Percentiles rank a stretch among this genome's conserved stretches.
Conservation (phyloP, 345 rosid genomes). For the Crucihimalaya himalaica region DNA sequence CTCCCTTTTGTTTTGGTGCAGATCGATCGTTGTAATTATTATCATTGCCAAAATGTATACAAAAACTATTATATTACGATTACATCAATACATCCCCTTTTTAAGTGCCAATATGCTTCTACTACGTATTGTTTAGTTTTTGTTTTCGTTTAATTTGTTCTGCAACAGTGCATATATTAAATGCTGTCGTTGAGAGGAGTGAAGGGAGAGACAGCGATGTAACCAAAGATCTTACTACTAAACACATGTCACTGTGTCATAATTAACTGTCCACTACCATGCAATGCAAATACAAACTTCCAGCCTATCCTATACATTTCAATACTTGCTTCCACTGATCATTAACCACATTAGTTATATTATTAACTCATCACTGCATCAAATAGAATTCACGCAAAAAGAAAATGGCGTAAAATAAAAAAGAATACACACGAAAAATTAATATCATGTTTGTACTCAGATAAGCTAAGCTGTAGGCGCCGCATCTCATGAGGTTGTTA, state of each 20-base stretch:
- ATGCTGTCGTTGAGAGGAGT: conserved; percentile 26
- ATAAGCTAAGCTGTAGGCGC: no score
- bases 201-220: conserved; percentile 34
- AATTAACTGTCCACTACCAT: conserved; percentile 25
- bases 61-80: background rate
- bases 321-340: conserved; percentile 1
- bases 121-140: background rate
- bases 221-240: conserved; percentile 29
- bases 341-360: conserved; percentile 1
- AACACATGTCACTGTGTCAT: conserved; percentile 34
- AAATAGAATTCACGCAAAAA: background rate
- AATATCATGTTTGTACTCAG: no score
- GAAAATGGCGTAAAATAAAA: no score
- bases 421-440: no score
- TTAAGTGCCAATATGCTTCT: conserved; percentile 9
- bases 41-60: conserved; percentile 2
- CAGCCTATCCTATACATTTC: background rate
- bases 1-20: conserved; percentile 6
- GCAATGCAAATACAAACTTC: conserved; percentile 17
- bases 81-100: background rate
- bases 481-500: no score
- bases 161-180: conserved; percentile 17
- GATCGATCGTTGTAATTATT: background rate
- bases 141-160: background rate
- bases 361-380: background rate